Conservation (phyloP, 495 filamentous ascomycete genomes). For the Lepidopterella palustris region DNA sequence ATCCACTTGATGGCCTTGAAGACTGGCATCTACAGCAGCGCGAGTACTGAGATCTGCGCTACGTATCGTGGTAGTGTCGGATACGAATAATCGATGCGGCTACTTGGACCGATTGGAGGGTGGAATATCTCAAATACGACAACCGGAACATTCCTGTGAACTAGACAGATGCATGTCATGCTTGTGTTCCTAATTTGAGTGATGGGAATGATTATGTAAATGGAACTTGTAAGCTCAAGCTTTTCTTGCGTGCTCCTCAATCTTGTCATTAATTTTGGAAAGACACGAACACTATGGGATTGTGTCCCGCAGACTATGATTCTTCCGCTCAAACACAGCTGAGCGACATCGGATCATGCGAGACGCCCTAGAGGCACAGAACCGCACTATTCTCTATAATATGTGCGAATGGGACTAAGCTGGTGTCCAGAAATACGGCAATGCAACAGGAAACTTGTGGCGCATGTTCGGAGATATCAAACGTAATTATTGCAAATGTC, state of each 20-base stretch:
- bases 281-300: constrained; percentile 38
- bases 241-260: background rate
- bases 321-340: constrained; percentile 46
- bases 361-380: constrained; percentile 49
- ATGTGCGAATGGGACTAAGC: constrained; percentile 61
- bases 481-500: constrained; percentile 19
- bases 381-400: constrained; percentile 56
- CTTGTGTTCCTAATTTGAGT: constrained; percentile 13
- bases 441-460: constrained; percentile 48
- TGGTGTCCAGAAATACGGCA: constrained; percentile 48
- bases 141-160: constrained; percentile 53
- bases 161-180: constrained; percentile 42
- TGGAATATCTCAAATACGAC: constrained; percentile 71
- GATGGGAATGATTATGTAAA: constrained; percentile 9
- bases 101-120: constrained; percentile 57
- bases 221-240: constrained; percentile 16
- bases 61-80: constrained; percentile 56
- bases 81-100: constrained; percentile 57
- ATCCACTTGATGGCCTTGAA: constrained; percentile 35
- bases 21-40: constrained; percentile 38
- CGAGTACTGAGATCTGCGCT: constrained; percentile 57
- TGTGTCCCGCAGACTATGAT: constrained; percentile 49
- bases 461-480: constrained; percentile 49
- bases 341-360: constrained; percentile 53
- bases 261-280: background rate